phyloP scores from a whole-genome alignment of 1,284 basidiomycete genomes.

The Earliella scabrosa region DNA sequence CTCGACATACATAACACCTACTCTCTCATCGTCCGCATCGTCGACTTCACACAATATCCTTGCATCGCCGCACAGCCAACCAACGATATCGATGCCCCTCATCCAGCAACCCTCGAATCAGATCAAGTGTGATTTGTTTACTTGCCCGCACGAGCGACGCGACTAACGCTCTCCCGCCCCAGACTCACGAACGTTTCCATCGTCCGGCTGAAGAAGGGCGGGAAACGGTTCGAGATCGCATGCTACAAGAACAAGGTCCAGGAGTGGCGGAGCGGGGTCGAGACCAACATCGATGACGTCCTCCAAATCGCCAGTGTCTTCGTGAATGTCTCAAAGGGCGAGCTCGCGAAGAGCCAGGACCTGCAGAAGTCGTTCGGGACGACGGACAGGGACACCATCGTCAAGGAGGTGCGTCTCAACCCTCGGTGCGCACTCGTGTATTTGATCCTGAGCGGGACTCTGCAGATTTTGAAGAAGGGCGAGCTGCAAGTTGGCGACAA shows the following conservation, averaged over 20 bases:
- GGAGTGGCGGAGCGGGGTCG: conserved; percentile 93
- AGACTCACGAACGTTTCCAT: conserved; percentile 97
- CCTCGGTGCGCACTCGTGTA: neutral
- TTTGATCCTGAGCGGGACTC: neutral
- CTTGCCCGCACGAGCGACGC: neutral
- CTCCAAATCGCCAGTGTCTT: conserved; percentile 98
- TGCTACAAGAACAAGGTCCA: conserved; percentile 99
- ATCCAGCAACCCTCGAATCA: conserved; percentile 88
- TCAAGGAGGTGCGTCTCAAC: conserved; percentile 72
- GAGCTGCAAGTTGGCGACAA: conserved; percentile 98
- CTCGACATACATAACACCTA: no score
- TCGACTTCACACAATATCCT: neutral
- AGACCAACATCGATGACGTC: conserved; percentile 95
- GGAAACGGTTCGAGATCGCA: conserved; percentile 98
- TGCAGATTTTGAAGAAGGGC: conserved; percentile 91
- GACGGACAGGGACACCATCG: conserved; percentile 71
- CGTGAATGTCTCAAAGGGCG: conserved; percentile 95
- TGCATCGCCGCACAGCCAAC: neutral
- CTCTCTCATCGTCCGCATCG: neutral
- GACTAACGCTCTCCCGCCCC: conserved; percentile 17
- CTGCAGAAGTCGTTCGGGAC: conserved; percentile 92
- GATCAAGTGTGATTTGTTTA: conserved; percentile 66
- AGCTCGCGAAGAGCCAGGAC: conserved; percentile 88
- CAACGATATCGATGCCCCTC: no score
- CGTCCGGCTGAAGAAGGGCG: conserved; percentile 94